Base-by-base conservation (phyloP, 768 basidiomycete genomes). In the Leucosporidium yakuticum region DNA sequence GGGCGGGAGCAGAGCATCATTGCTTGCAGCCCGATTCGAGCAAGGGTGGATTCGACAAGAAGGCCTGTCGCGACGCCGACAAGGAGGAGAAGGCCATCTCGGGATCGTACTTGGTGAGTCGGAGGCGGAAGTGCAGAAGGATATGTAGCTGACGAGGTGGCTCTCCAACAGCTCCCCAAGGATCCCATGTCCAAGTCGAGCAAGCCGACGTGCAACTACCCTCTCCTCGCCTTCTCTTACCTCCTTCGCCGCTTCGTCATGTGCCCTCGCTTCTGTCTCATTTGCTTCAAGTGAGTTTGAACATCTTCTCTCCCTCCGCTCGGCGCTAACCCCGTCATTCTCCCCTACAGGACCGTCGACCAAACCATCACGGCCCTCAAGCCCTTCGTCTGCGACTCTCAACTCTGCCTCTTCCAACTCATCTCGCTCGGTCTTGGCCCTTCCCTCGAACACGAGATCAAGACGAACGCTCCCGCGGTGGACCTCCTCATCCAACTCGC, bases 401-500 rank as follows among this genome's bases (percentile, higher is more conserved):
- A 83, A 62, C 81, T 89, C 7, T 89, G 88, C 77, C 79, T 83
- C 8, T 89, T 86, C 76, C 87, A 87, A 73, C 88, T 86, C 73
- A 87, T 87, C 74, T 79, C 82, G 6, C 79, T 86, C 58, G 86
- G 86, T 65, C 81, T 84, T 32, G 87, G 87, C 0, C 84, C 85
- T 8, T 87, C 86, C 14, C 81, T 88, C 25, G 87, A 88, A 81
- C 87, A 88, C 70, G 88, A 89, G 76, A 87, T 89, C 63, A 79
- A 83, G 25, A 83, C 83, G 65, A 88, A 88, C 69, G 81, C 86
- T 0, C 78, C 80, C 54, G 84, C 84, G 0, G 87, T 89, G 36
- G 87, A 89, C 70, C 81, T 89, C 14, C 83, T 89, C 7, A 82
- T 88, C 25, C 86, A 86, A 25, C 79, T 88, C 11, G 80, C 85